Evolutionary conservation across 257 asterid genomes (phyloP).

Genomic region (Solanum lignicaule): DNA sequence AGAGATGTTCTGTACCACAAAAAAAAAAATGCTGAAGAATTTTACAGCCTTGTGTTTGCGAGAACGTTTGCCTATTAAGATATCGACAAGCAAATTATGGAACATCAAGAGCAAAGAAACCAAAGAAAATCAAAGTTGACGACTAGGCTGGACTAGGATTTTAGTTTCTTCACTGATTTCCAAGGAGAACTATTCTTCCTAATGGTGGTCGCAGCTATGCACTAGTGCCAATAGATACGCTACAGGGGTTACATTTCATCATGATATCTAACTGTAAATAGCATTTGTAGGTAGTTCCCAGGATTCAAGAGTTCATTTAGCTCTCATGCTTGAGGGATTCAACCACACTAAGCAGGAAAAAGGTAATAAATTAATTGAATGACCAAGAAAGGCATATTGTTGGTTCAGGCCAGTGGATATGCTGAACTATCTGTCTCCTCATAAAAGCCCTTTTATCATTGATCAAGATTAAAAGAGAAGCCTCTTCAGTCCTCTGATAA

Average conservation of each 20-base stretch:
- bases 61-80: background rate
- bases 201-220: background rate
- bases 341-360: background rate
- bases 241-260: background rate
- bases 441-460: background rate
- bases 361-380: background rate
- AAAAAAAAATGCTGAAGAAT: background rate
- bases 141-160: background rate
- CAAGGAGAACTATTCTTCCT: background rate
- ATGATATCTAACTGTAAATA: background rate
- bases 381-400: background rate
- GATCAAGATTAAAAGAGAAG: background rate
- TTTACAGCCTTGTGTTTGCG: background rate
- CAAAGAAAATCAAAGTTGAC: background rate
- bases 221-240: background rate
- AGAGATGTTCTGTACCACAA: background rate
- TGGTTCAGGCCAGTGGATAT: background rate
- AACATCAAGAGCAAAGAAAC: background rate
- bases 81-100: background rate
- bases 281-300: background rate
- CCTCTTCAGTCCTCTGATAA: background rate
- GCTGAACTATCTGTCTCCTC: background rate
- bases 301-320: background rate
- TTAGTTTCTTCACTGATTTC: background rate
- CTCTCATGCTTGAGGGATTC: background rate